Evolutionary conservation across 1,284 basidiomycete genomes (phyloP).

Genomic region (Trametes versicolor): DNA sequence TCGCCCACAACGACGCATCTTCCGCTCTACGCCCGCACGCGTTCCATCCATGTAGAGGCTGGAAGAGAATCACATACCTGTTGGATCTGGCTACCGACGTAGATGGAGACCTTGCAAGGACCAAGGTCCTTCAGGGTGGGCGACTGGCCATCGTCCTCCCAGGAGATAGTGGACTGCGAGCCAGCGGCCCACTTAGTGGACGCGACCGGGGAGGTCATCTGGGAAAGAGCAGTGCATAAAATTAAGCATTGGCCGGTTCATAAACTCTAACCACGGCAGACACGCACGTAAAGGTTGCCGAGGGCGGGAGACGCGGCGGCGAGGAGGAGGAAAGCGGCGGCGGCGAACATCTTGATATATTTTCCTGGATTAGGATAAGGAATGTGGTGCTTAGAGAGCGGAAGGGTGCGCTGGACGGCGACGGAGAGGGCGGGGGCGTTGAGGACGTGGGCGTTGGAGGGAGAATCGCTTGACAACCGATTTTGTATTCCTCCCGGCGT

Average conservation of each 20-base stretch:
- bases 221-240: conserved; percentile 2
- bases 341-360: conserved; percentile 58
- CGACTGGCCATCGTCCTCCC: conserved; percentile 70
- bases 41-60: background rate
- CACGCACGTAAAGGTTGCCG: conserved; percentile 68
- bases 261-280: background rate
- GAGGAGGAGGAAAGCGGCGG: conserved; percentile 57
- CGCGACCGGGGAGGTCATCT: conserved; percentile 72
- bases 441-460: conserved; percentile 23
- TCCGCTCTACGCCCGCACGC: background rate
- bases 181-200: conserved; percentile 67
- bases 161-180: conserved; percentile 64
- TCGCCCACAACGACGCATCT: background rate
- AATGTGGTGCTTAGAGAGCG: conserved; percentile 40
- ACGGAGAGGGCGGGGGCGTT: conserved; percentile 23
- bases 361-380: conserved; percentile 51
- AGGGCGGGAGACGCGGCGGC: conserved; percentile 63
- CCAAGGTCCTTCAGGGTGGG: conserved; percentile 73
- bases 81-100: conserved; percentile 65
- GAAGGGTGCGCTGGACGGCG: conserved; percentile 34
- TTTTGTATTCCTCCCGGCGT: conserved; percentile 24
- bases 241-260: background rate
- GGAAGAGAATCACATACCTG: conserved; percentile 57
- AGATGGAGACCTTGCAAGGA: conserved; percentile 70
- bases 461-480: conserved; percentile 29